Evolutionary conservation across 1,284 basidiomycete species (phyloP).

Genomic region (Termitomyces sp.): DNA sequence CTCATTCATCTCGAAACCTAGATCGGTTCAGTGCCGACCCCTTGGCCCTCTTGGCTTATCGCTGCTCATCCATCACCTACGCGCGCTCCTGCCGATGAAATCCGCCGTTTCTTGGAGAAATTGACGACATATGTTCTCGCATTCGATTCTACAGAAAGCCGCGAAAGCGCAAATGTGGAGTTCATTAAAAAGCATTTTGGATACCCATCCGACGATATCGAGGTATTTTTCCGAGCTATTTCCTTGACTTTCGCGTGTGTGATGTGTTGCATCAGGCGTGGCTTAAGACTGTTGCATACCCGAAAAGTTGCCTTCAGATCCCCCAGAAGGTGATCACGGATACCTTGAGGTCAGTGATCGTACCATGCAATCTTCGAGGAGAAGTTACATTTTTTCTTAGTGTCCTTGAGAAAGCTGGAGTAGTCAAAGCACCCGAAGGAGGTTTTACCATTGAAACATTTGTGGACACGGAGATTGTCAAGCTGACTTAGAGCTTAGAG

Average conservation of each 20-base stretch:
- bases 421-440: constrained; percentile 54
- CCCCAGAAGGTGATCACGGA: constrained; percentile 58
- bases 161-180: constrained; percentile 58
- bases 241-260: background rate
- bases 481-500: constrained; percentile 25
- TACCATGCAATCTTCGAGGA: background rate
- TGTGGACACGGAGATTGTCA: constrained; percentile 47
- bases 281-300: constrained; percentile 77
- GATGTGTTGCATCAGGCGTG: constrained; percentile 49
- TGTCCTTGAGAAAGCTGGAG: constrained; percentile 71
- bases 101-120: constrained; percentile 59
- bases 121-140: constrained; percentile 62
- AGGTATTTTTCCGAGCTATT: constrained; percentile 32
- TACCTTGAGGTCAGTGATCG: constrained; percentile 59
- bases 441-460: constrained; percentile 60
- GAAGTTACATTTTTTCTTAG: constrained; percentile 30
- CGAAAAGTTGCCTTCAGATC: constrained; percentile 60
- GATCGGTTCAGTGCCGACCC: constrained; percentile 87
- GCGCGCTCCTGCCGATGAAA: constrained; percentile 44
- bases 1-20: constrained; percentile 26
- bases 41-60: constrained; percentile 96
- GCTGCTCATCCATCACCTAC: constrained; percentile 65
- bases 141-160: constrained; percentile 64
- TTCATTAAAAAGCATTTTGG: constrained; percentile 79
- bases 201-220: constrained; percentile 76